Conservation (phyloP, 257 asterid species). For the Henckelia pumila region DNA sequence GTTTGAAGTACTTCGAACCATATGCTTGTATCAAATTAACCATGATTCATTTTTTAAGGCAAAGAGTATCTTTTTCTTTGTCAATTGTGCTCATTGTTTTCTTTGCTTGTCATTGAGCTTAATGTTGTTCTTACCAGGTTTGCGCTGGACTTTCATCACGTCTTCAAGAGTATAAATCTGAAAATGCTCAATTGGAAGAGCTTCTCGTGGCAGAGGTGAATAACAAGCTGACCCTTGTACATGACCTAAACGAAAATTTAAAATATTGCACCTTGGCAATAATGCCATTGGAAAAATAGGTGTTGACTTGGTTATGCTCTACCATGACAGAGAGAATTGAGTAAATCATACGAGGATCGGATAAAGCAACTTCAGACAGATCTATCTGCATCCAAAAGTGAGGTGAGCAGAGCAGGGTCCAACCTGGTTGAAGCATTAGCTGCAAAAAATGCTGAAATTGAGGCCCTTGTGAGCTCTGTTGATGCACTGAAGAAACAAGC, state of each 20-base stretch:
- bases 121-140: slow-evolving; percentile 51
- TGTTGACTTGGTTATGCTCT: slow-evolving; percentile 27
- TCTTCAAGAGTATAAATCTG: slow-evolving; percentile 95
- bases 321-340: slow-evolving; percentile 81
- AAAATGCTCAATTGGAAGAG: slow-evolving; percentile 96
- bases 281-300: slow-evolving; percentile 20
- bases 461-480: slow-evolving; percentile 67
- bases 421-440: slow-evolving; percentile 85
- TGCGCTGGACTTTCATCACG: slow-evolving; percentile 99
- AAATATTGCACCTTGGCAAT: slow-evolving; percentile 9
- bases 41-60: slow-evolving; percentile 9
- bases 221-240: slow-evolving; percentile 14
- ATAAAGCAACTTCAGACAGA: slow-evolving; percentile 88
- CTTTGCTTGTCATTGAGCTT: slow-evolving; percentile 14
- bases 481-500: slow-evolving; percentile 90
- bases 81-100: slow-evolving; percentile 15
- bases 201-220: slow-evolving; percentile 93
- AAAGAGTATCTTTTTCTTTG: slow-evolving; percentile 8
- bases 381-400: slow-evolving; percentile 68
- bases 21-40: too few relatives aligned
- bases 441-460: slow-evolving; percentile 97
- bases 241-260: slow-evolving; percentile 21
- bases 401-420: slow-evolving; percentile 75
- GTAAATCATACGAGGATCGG: slow-evolving; percentile 75
- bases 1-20: not conserved